Evolutionary conservation across 225 moss, liverwort and hornwort species (phyloP), one percentile per base, ranked within the genome.

Genomic region (Takakia lepidozioides): DNA sequence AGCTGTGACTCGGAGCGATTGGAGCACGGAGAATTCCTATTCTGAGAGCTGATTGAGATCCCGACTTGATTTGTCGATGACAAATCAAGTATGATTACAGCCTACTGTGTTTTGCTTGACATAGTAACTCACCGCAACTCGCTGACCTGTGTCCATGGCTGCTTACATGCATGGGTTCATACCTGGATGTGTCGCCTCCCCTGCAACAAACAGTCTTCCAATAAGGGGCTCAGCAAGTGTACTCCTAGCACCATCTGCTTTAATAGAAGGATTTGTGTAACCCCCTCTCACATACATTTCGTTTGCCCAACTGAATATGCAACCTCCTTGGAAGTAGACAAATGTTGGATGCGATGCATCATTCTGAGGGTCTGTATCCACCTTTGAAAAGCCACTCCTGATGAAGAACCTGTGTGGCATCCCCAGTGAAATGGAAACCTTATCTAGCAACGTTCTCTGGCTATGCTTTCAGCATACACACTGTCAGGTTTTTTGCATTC

Each of bases 91-190:
- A n/a, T n/a, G n/a, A n/a, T 73, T 43, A 74, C 70, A 79, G 43
- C 59, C 50, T 63, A 63, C 60, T 60, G 46, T 9, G n/a, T 25
- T 41, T 62, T 25, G 59, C 32, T 46, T 13, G 63, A 46, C 47
- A 25, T 54, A 87, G 56, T 20, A 92, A 53, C 62, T 87, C 72
- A 64, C 54, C 51, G 88, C 85, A 30, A 85, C 88, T 55, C 83
- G 80, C 42, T 71, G 68, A 38, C 88, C 92, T 18, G 88, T 85
- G 46, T 93, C 88, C 16, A 93, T 69, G 38, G 92, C 92, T 34
- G 83, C 82, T 78, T 93, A 88, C 63, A 93, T 57, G 48, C 88
- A 88, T 4, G 92, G 85, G 66, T 93, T 88, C 27, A 93, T 88
- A 45, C 83, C 92, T 20, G 83, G 75, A 58, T 93, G 92, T 21